These are phyloP conservation scores for Sporobolomyces phaffii DNA, from an alignment of 768 basidiomycete species.

Conservation along the genomic window DNA sequence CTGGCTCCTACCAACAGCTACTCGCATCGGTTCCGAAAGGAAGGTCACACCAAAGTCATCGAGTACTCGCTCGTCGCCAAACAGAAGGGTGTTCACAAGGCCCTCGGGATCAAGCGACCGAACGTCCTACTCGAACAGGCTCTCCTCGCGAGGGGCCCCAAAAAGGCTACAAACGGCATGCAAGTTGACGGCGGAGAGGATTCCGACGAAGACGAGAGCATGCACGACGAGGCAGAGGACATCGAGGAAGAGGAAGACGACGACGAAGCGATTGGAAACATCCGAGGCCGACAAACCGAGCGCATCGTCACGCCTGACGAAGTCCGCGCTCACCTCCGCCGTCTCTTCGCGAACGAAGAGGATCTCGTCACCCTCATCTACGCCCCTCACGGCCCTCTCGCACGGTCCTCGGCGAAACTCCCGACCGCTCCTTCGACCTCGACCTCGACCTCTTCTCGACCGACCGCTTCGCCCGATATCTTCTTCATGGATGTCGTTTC, in stretches of 20 bases:
- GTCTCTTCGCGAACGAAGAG: slow-evolving; percentile 74
- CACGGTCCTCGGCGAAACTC: background rate
- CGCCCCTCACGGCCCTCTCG: slow-evolving; percentile 75
- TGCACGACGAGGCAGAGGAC: slow-evolving; percentile 53
- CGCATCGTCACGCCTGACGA: slow-evolving; percentile 85
- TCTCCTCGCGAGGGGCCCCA: background rate
- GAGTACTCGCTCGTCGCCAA: slow-evolving; percentile 81
- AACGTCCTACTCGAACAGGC: slow-evolving; percentile 57
- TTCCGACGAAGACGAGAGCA: slow-evolving; percentile 52
- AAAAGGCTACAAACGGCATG: slow-evolving; percentile 44
- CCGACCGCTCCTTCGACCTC: background rate
- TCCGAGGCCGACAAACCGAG: slow-evolving; percentile 57
- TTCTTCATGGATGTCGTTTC: slow-evolving; percentile 92
- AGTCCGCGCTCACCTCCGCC: slow-evolving; percentile 85
- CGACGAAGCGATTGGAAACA: slow-evolving; percentile 60
- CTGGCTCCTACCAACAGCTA: slow-evolving; percentile 50
- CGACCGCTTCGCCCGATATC: slow-evolving; percentile 73
- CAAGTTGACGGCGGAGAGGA: slow-evolving; percentile 47
- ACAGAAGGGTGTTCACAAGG: slow-evolving; percentile 60
- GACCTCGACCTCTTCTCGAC: background rate
- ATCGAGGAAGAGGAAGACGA: slow-evolving; percentile 48
- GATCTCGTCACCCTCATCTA: slow-evolving; percentile 81
- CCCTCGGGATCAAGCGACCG: slow-evolving; percentile 60
- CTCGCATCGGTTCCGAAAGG: slow-evolving; percentile 84
- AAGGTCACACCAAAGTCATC: slow-evolving; percentile 86